A percentile compares a stretch with the other conserved stretches of the same genome.
These are phyloP conservation scores for Salix brachista DNA, from an alignment of 345 rosid species.

Conservation along the genomic window DNA sequence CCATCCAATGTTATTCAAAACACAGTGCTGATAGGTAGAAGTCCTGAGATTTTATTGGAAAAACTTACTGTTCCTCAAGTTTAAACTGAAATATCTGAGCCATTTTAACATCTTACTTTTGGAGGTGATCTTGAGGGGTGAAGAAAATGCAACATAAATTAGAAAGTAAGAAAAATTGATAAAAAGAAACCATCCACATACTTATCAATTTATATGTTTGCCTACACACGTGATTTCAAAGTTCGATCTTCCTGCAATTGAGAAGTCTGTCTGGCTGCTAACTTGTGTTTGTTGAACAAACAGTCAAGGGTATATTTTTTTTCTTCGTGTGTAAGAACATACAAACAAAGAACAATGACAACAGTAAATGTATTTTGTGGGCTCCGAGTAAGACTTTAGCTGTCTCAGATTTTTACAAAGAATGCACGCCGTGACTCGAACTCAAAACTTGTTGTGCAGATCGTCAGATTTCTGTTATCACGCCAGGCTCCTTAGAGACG, in stretches of 20 bases:
- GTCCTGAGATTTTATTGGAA: neutral
- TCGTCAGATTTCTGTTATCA: fast-evolving
- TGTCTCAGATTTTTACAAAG: fast-evolving
- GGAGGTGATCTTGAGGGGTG: neutral
- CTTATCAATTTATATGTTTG: neutral
- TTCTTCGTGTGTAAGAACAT: no score
- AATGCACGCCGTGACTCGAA: fast-evolving
- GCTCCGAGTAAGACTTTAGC: no score
- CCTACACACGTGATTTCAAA: neutral
- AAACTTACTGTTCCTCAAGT: neutral
- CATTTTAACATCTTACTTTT: neutral
- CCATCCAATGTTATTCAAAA: neutral
- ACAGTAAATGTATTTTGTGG: no score
- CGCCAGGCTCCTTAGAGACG: fast-evolving
- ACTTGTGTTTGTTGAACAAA: constrained; percentile 12
- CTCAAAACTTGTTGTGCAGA: no score
- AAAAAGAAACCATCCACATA: no score
- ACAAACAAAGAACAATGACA: no score
- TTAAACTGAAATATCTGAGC: neutral
- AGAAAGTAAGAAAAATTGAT: neutral
- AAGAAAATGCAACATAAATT: neutral
- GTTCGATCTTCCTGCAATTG: neutral
- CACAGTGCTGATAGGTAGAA: neutral
- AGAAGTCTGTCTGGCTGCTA: neutral
- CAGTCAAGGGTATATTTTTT: constrained; percentile 19